Evolutionary conservation across 768 basidiomycete species (phyloP).

Genomic region (Tulasnella sp.): DNA sequence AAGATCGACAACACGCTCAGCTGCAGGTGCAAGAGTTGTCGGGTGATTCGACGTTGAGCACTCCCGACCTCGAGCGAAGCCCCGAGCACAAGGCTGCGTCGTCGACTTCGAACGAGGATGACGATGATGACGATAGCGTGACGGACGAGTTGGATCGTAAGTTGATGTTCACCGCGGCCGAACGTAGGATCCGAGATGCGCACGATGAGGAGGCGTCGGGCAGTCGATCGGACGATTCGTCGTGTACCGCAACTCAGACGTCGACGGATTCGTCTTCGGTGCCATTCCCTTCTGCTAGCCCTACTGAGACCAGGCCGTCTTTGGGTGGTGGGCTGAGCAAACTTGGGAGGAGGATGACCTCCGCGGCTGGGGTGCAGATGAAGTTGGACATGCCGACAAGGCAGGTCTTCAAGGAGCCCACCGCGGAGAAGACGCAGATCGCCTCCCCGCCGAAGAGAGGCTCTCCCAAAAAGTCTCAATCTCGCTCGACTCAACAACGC

Average conservation of each 20-base stretch:
- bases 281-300: background rate
- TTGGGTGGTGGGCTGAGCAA: too few species aligned
- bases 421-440: background rate
- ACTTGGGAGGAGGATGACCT: background rate
- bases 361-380: conserved; percentile 2
- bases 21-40: background rate
- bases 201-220: too few species aligned
- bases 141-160: background rate
- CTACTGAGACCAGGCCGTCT: background rate
- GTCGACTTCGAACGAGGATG: background rate
- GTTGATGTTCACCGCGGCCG: too few species aligned
- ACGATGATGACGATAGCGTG: background rate
- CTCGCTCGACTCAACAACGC: background rate
- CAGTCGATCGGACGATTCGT: too few species aligned
- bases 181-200: too few species aligned
- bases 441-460: background rate
- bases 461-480: background rate
- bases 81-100: conserved; percentile 1
- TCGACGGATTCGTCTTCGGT: too few species aligned
- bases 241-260: too few species aligned
- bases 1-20: too few species aligned
- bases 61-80: conserved; percentile 11
- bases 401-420: background rate
- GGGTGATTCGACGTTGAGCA: background rate
- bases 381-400: conserved; percentile 1